A percentile compares a stretch with the other conserved stretches of the same genome.
Conservation (phyloP, 257 asterid species). For the Gentiana dahurica region DNA sequence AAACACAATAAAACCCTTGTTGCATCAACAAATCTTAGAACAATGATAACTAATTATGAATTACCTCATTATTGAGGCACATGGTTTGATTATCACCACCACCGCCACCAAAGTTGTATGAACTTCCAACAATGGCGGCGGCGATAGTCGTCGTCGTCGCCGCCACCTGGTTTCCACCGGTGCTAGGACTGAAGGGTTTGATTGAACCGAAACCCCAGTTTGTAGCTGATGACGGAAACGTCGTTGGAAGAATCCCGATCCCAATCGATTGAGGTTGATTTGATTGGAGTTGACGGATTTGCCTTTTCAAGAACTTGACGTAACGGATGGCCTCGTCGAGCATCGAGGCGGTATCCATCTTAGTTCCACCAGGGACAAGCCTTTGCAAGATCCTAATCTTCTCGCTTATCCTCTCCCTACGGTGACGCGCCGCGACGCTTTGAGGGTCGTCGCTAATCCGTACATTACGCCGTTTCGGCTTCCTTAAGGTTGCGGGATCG, state of each 20-base stretch:
- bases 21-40: not conserved
- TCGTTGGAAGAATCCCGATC: not conserved
- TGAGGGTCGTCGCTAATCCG: conserved; percentile 90
- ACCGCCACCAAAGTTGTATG: conserved; percentile 11
- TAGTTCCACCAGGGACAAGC: conserved; percentile 81
- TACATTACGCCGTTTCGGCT: conserved; percentile 60
- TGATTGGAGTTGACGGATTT: conserved; percentile 49
- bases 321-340: conserved; percentile 84
- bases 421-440: conserved; percentile 83
- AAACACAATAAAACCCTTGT: not conserved
- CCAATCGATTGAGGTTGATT: conserved; percentile 8
- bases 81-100: conserved; percentile 11
- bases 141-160: conserved; percentile 1
- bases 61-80: conserved; percentile 26
- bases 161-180: not conserved
- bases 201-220: conserved; percentile 16
- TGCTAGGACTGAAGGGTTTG: not conserved
- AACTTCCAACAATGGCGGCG: not conserved
- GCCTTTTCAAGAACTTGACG: conserved; percentile 70
- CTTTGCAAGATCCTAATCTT: conserved; percentile 65
- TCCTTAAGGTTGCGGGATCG: conserved; percentile 62
- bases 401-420: conserved; percentile 85
- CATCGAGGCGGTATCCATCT: conserved; percentile 92
- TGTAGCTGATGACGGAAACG: not conserved
- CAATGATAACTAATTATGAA: conserved; percentile 13